A percentile compares a stretch with the other conserved stretches of the same genome.
Conservation (phyloP, 371 early-diverging fungal species). For the Zopfochytrium polystomum region DNA sequence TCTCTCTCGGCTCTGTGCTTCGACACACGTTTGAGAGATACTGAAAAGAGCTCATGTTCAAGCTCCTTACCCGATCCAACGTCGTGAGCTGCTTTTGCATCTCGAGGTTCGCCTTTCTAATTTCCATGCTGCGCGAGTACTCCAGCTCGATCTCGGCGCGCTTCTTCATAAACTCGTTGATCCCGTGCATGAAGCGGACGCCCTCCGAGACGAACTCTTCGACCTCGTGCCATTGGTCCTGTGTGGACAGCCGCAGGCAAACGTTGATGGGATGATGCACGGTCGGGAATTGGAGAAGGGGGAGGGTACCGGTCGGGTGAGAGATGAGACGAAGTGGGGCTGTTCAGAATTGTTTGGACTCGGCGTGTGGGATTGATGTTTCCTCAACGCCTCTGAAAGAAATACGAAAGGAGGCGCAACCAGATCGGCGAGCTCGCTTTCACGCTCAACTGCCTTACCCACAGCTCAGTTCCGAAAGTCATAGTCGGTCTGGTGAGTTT, state of each 20-base stretch:
- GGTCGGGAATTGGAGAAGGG: not conserved
- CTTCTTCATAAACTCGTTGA: conserved; percentile 44
- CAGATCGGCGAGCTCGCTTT: no score
- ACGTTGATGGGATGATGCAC: conserved; percentile 5
- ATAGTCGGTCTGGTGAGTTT: no score
- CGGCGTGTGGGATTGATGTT: no score
- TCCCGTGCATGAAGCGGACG: conserved; percentile 30
- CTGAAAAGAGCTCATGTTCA: not conserved
- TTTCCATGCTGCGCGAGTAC: conserved; percentile 34
- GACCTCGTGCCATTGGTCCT: conserved; percentile 44
- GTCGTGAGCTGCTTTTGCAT: conserved; percentile 29
- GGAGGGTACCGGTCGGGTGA: not conserved
- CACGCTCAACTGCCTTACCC: conserved; percentile 13
- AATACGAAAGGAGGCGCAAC: not conserved
- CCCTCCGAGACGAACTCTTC: conserved; percentile 34
- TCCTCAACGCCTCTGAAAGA: not conserved
- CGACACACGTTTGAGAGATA: not conserved
- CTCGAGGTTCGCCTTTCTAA: conserved; percentile 32
- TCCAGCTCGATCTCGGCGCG: conserved; percentile 41
- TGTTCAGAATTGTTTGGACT: no score
- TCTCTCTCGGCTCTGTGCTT: conserved; percentile 25
- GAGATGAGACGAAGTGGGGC: no score
- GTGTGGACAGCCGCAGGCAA: conserved; percentile 27
- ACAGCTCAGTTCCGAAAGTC: conserved; percentile 23
- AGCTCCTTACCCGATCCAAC: conserved; percentile 32